Conservation (phyloP, 306 rosid species). For the Erythrophleum fordii region DNA sequence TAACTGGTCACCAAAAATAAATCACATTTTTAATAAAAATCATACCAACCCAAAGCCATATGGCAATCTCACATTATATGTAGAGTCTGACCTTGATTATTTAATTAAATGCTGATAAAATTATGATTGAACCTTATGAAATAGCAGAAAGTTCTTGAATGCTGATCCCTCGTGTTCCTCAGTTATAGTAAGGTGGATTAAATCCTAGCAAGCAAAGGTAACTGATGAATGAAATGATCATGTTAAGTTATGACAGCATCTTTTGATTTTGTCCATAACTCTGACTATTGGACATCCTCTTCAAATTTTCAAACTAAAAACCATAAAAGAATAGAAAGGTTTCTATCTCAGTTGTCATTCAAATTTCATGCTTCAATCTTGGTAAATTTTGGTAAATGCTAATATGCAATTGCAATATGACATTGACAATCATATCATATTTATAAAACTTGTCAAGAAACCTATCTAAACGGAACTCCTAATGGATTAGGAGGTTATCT, state of each 20-base stretch:
- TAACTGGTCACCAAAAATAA: not conserved
- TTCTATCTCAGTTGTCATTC: not conserved
- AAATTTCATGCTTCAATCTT: not conserved
- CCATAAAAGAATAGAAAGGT: not conserved
- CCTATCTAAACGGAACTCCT: no score
- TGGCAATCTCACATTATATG: not conserved
- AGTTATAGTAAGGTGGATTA: not conserved
- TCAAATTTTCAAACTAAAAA: not conserved
- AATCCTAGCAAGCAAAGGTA: not conserved
- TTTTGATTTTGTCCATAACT: not conserved
- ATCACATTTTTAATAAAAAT: not conserved
- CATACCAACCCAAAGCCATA: not conserved
- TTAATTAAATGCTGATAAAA: not conserved
- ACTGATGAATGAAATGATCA: not conserved
- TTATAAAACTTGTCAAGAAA: no score
- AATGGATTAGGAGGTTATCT: not conserved
- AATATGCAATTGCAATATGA: not conserved
- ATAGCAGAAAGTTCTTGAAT: not conserved
- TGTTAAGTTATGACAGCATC: not conserved
- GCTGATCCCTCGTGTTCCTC: not conserved
- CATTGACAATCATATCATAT: not conserved
- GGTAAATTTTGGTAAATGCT: not conserved
- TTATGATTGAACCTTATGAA: not conserved
- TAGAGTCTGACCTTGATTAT: not conserved
- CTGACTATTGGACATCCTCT: not conserved